These are phyloP conservation scores for Diplosphaera chodatii DNA, from an alignment of 139 green algal species.

Conservation along the genomic window DNA sequence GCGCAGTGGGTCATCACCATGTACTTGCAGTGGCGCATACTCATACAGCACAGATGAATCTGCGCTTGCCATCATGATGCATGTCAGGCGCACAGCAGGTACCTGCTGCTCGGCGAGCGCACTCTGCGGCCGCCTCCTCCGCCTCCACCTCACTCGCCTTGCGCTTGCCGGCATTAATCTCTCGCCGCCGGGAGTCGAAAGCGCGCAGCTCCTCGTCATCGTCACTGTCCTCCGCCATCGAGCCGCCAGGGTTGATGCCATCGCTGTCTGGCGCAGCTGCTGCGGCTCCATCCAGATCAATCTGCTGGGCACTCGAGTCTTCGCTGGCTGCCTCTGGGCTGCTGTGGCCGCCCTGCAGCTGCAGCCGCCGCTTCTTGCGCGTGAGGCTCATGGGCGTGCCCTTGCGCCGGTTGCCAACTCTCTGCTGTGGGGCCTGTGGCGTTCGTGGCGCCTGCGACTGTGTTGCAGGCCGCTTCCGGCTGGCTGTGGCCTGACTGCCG, in stretches of 20 bases:
- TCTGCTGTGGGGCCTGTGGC: not conserved
- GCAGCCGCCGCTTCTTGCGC: not conserved
- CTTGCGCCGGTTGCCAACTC: too few species aligned
- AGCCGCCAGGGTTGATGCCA: too few species aligned
- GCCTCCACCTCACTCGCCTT: not conserved
- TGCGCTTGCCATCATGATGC: too few species aligned
- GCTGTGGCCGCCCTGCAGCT: too few species aligned
- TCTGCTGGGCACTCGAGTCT: not conserved
- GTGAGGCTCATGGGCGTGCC: not conserved
- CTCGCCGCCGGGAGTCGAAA: not conserved
- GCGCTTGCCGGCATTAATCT: not conserved
- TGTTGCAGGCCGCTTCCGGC: not conserved
- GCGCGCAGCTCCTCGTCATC: not conserved
- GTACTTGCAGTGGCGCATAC: too few species aligned
- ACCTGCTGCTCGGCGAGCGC: not conserved
- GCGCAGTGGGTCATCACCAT: too few species aligned
- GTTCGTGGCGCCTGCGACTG: not conserved
- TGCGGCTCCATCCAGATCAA: not conserved
- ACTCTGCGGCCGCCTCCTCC: not conserved
- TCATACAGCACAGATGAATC: too few species aligned
- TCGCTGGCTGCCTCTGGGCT: not conserved
- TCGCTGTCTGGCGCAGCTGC: too few species aligned
- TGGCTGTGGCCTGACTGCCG: too few species aligned
- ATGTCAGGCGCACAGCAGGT: too few species aligned
- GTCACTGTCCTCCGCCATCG: not conserved